Evolutionary conservation across 257 asterid genomes (phyloP).

Genomic region (Gardenia jasminoides): DNA sequence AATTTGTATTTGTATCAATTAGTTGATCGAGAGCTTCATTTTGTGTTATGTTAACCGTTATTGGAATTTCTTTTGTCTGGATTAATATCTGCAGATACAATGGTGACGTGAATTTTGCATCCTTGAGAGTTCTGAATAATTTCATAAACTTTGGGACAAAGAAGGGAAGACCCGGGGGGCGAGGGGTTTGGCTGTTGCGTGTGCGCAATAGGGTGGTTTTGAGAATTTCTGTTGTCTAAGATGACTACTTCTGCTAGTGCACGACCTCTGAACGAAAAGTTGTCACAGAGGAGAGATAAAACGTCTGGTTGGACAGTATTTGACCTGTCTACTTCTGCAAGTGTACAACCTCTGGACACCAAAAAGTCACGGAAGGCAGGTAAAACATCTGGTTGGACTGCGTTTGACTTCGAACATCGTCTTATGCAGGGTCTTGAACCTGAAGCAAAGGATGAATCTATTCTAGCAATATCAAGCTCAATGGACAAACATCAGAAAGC

Average conservation of each 20-base stretch:
- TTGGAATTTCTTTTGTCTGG: background rate
- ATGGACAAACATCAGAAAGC: constrained; percentile 7
- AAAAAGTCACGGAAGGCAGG: constrained; percentile 39
- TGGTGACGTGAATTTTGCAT: background rate
- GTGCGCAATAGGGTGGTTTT: background rate
- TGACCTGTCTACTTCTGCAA: constrained; percentile 35
- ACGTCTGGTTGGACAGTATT: background rate
- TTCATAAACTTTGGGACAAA: background rate
- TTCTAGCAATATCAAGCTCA: constrained; percentile 49
- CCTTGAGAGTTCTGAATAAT: background rate
- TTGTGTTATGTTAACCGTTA: background rate
- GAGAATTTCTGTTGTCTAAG: constrained; percentile 4
- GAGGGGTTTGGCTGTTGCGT: background rate
- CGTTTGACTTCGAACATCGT: constrained; percentile 66
- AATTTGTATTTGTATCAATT: background rate
- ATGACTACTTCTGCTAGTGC: constrained; percentile 36
- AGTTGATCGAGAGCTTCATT: too few relatives aligned
- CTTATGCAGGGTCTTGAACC: constrained; percentile 39
- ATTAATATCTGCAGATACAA: background rate
- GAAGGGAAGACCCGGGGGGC: background rate
- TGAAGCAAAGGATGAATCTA: constrained; percentile 41
- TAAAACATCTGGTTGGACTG: constrained; percentile 74
- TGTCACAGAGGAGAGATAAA: constrained; percentile 12
- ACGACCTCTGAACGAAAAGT: constrained; percentile 19
- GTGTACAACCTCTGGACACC: constrained; percentile 27